A percentile compares a stretch with the other conserved stretches of the same genome.
Conservation (phyloP, 1,284 basidiomycete genomes). For the Ceratobasidium sp. region DNA sequence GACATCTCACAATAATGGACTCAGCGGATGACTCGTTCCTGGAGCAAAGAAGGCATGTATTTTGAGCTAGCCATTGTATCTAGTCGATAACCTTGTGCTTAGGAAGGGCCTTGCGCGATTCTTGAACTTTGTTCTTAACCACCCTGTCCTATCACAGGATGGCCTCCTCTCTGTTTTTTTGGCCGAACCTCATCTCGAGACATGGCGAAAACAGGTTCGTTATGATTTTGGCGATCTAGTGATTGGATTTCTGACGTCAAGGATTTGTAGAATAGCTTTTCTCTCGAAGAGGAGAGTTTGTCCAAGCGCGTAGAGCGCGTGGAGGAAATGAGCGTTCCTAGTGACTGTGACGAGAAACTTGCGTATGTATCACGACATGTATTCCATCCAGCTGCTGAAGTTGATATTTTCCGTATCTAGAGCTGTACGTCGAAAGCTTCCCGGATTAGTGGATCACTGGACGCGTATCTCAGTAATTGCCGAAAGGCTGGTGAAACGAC, state of each 20-base stretch:
- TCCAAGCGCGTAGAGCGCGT: slow-evolving; percentile 80
- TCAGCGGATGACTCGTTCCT: slow-evolving; percentile 87
- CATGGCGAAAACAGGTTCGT: slow-evolving; percentile 74
- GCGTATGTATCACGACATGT: slow-evolving; percentile 57
- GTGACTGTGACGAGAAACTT: slow-evolving; percentile 89
- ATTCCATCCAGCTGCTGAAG: too few species aligned
- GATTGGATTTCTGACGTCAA: neutral
- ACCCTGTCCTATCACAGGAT: slow-evolving; percentile 88
- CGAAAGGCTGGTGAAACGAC: slow-evolving; percentile 84
- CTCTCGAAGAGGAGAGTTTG: slow-evolving; percentile 85
- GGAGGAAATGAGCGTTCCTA: slow-evolving; percentile 91
- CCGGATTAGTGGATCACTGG: slow-evolving; percentile 84
- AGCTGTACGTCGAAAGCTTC: slow-evolving; percentile 72
- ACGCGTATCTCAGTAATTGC: slow-evolving; percentile 84
- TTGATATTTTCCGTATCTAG: slow-evolving; percentile 52
- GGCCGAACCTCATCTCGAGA: slow-evolving; percentile 80
- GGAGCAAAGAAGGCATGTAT: slow-evolving; percentile 76
- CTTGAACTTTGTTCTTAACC: slow-evolving; percentile 84
- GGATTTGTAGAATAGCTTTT: slow-evolving; percentile 45
- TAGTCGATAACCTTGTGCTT: neutral
- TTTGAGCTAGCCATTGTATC: slow-evolving; percentile 13
- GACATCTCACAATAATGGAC: too few species aligned
- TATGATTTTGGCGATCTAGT: neutral
- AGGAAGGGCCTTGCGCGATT: slow-evolving; percentile 85
- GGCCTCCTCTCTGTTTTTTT: slow-evolving; percentile 83